Percentiles rank a stretch among this genome's conserved stretches.
Evolutionary conservation across 2,329 filamentous ascomycete genomes (phyloP).

Genomic region (Claviceps lovelessii): DNA sequence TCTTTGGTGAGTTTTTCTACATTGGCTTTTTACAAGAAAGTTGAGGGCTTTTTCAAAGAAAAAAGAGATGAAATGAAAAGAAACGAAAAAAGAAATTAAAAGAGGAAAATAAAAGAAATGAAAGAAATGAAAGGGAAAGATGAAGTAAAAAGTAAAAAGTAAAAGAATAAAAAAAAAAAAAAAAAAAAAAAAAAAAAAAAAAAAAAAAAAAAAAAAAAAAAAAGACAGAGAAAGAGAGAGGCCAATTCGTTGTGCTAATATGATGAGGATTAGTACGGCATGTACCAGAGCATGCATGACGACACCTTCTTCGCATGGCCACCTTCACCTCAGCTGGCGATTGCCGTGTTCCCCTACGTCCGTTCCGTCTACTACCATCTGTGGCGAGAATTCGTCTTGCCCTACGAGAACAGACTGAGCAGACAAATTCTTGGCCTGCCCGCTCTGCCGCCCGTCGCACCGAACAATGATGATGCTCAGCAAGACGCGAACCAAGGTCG

Average conservation of each 20-base stretch:
- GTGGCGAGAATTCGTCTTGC: constrained; percentile 30
- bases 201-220: too few relatives aligned
- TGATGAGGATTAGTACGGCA: constrained; percentile 27
- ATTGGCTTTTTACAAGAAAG: too few relatives aligned
- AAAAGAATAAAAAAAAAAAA: too few relatives aligned
- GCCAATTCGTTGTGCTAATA: background rate
- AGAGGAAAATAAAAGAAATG: too few relatives aligned
- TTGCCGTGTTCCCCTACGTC: constrained; percentile 34
- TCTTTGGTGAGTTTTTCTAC: constrained; percentile 23
- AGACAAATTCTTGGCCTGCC: constrained; percentile 28
- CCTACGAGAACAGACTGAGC: constrained; percentile 35
- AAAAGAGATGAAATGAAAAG: too few relatives aligned
- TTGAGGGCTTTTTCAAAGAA: too few relatives aligned
- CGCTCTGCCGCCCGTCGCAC: constrained; percentile 17
- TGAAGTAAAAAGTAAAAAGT: too few relatives aligned
- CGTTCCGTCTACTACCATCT: constrained; percentile 31
- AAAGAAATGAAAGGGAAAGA: too few relatives aligned
- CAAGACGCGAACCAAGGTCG: constrained; percentile 1
- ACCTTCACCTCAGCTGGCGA: constrained; percentile 35
- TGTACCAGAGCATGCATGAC: constrained; percentile 30
- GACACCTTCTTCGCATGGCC: constrained; percentile 37
- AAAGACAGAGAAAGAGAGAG: too few relatives aligned
- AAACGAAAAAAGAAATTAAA: too few relatives aligned
- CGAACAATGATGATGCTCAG: constrained; percentile 10
- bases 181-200: too few relatives aligned